Conservation (phyloP, 2,329 filamentous ascomycete species). For the Epichloe aotearoae region DNA sequence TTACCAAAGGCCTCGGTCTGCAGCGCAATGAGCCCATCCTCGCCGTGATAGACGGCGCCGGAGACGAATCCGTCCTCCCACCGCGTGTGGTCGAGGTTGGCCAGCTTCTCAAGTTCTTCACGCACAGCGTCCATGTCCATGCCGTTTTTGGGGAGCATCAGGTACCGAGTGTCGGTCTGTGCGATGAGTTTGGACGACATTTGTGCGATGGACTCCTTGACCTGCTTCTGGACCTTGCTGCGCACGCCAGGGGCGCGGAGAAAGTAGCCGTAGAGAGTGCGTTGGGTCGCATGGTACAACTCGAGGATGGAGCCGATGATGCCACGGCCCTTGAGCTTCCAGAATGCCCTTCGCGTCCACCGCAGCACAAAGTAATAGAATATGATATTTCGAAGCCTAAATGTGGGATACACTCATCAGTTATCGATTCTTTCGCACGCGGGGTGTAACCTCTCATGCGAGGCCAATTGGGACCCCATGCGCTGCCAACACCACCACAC, state of each 20-base stretch:
- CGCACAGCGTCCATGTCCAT: constrained; percentile 68
- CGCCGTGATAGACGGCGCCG: constrained; percentile 92
- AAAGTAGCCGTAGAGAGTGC: constrained; percentile 73
- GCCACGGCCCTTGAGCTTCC: constrained; percentile 81
- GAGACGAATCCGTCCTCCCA: constrained; percentile 96
- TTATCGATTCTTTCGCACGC: background rate
- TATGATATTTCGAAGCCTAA: constrained; percentile 65
- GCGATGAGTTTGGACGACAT: constrained; percentile 75
- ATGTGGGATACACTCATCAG: background rate
- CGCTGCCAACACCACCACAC: background rate
- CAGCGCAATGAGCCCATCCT: constrained; percentile 63
- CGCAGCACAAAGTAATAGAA: constrained; percentile 81
- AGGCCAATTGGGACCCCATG: background rate
- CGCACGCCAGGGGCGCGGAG: constrained; percentile 77
- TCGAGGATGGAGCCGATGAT: constrained; percentile 65
- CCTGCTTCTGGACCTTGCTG: constrained; percentile 70
- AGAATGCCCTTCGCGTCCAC: constrained; percentile 65
- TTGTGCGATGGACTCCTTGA: constrained; percentile 66
- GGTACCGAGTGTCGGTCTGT: constrained; percentile 56
- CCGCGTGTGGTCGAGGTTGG: constrained; percentile 79
- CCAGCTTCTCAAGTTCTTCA: constrained; percentile 65
- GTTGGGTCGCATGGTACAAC: constrained; percentile 57
- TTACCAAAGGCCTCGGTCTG: constrained; percentile 88
- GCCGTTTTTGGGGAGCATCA: constrained; percentile 69
- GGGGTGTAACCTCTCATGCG: background rate